Percentiles rank a stretch among this genome's conserved stretches.
phyloP scores from a whole-genome alignment of 371 early-diverging fungal species.

The Rhizopus stolonifer region DNA sequence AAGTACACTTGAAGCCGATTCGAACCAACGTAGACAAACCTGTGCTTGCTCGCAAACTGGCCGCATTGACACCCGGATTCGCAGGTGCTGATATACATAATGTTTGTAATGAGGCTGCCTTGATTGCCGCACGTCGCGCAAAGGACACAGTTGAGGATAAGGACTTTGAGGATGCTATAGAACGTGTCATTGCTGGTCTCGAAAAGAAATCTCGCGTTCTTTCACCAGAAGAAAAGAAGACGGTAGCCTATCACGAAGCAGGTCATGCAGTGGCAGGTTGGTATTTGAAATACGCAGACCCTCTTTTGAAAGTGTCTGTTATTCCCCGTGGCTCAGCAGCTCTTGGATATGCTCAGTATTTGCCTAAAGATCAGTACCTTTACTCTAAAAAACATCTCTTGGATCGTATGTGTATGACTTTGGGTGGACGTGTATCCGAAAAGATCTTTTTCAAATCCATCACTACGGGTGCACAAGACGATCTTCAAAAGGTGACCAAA shows the following conservation, averaged over 20 bases:
- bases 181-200: constrained; percentile 97
- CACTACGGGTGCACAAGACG: constrained; percentile 91
- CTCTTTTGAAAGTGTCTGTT: constrained; percentile 94
- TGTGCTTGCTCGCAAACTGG: constrained; percentile 75
- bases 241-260: constrained; percentile 98
- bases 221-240: constrained; percentile 96
- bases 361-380: constrained; percentile 95
- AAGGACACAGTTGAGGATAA: constrained; percentile 71
- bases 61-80: constrained; percentile 96
- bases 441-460: constrained; percentile 87
- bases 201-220: constrained; percentile 95
- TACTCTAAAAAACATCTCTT: constrained; percentile 89
- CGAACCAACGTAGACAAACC: constrained; percentile 79
- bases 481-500: constrained; percentile 95
- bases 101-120: constrained; percentile 98
- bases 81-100: constrained; percentile 97
- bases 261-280: constrained; percentile 98
- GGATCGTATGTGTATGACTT: constrained; percentile 97
- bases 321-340: constrained; percentile 95
- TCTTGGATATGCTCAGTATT: constrained; percentile 96
- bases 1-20: constrained; percentile 94
- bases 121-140: constrained; percentile 88
- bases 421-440: constrained; percentile 94
- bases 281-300: constrained; percentile 93
- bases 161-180: constrained; percentile 97